Conservation (phyloP, 75 land plant species). For the Cupressus sempervirens region DNA sequence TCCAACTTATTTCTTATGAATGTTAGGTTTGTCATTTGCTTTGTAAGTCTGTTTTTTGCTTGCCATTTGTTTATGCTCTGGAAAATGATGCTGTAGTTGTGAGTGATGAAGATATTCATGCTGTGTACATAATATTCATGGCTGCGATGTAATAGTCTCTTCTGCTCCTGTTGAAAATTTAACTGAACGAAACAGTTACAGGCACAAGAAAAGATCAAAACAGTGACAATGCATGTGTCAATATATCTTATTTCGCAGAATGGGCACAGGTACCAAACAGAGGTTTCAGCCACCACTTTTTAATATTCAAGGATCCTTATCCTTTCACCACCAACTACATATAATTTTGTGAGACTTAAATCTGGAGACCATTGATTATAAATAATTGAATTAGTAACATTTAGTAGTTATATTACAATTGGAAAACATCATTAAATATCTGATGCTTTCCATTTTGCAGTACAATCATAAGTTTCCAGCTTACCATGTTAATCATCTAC, state of each 20-base stretch:
- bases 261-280: not conserved
- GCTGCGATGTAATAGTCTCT: not conserved
- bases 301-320: not conserved
- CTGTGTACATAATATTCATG: not conserved
- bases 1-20: not conserved
- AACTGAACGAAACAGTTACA: not conserved
- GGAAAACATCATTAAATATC: not conserved
- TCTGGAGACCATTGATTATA: not conserved
- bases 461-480: not conserved
- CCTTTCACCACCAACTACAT: not conserved
- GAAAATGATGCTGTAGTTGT: not conserved
- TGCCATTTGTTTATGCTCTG: not conserved
- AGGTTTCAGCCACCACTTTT: not conserved
- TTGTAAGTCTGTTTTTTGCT: not conserved
- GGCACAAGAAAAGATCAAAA: not conserved
- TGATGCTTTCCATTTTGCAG: not conserved
- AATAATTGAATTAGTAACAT: not conserved
- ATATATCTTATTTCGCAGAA: no score
- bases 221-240: not conserved
- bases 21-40: not conserved
- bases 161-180: not conserved
- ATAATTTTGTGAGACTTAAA: not conserved
- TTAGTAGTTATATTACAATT: not conserved
- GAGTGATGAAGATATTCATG: not conserved
- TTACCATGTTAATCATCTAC: slow-evolving; percentile 8